phyloP scores from a whole-genome alignment of 371 early-diverging fungal genomes.

The Mortierella sp. region DNA sequence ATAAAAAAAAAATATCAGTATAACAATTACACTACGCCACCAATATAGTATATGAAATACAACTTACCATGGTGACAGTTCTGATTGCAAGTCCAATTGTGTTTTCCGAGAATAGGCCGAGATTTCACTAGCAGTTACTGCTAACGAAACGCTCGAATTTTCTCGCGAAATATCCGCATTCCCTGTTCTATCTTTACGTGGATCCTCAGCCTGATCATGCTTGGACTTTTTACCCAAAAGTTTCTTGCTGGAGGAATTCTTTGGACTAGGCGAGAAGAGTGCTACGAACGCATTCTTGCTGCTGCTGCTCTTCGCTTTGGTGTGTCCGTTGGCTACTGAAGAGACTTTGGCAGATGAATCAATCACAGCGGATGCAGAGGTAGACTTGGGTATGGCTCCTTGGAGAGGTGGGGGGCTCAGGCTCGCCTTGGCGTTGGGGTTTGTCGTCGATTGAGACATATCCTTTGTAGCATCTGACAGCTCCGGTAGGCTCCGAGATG shows the following conservation, averaged over 20 bases:
- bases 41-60: neutral
- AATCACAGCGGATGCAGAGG: constrained; percentile 11
- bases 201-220: constrained; percentile 15
- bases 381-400: constrained; percentile 9
- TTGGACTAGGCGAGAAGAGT: constrained; percentile 22
- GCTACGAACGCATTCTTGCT: constrained; percentile 36
- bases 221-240: constrained; percentile 23
- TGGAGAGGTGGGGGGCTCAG: neutral
- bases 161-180: constrained; percentile 17
- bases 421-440: neutral
- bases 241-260: constrained; percentile 26
- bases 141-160: constrained; percentile 34
- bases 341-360: neutral
- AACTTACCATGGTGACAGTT: constrained; percentile 42
- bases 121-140: constrained; percentile 56
- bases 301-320: constrained; percentile 34
- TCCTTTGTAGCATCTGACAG: neutral
- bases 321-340: constrained; percentile 22
- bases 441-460: neutral
- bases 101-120: constrained; percentile 40
- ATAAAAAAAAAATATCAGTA: neutral
- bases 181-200: constrained; percentile 9
- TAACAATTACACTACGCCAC: neutral
- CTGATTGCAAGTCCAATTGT: constrained; percentile 33
- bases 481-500: constrained; percentile 13